Evolutionary conservation across 2,329 filamentous ascomycete species (phyloP).

Genomic region (Xylariaceae sp.): DNA sequence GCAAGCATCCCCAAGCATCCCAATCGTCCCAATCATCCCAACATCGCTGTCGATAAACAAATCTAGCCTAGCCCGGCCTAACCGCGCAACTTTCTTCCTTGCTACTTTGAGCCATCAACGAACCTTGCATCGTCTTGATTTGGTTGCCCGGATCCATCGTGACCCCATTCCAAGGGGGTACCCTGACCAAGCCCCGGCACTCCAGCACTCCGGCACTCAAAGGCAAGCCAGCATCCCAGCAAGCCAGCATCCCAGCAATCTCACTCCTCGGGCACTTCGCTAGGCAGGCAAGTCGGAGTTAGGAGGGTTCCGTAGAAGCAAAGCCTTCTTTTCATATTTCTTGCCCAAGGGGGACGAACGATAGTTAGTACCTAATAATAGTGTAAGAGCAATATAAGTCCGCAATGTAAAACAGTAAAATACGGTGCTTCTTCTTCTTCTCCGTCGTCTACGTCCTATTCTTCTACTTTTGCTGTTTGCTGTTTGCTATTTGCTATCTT

Average conservation of each 20-base stretch:
- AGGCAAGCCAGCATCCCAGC: not conserved
- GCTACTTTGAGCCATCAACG: not conserved
- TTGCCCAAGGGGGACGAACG: not conserved
- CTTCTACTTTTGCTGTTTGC: too few relatives aligned
- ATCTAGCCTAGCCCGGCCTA: not conserved
- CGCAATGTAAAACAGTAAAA: too few relatives aligned
- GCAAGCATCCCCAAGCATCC: too few relatives aligned
- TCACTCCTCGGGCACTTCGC: not conserved
- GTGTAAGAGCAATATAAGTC: too few relatives aligned
- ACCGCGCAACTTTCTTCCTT: not conserved
- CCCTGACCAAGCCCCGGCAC: not conserved
- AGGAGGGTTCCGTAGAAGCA: conserved; percentile 4
- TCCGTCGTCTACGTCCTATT: too few relatives aligned
- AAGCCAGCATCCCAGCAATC: not conserved
- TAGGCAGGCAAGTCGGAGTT: not conserved
- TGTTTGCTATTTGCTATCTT: not conserved
- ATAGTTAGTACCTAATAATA: too few relatives aligned
- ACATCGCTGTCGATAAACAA: not conserved
- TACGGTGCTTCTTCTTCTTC: too few relatives aligned
- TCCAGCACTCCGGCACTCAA: too few relatives aligned
- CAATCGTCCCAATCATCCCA: not conserved
- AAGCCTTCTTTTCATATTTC: not conserved
- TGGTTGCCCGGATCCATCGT: not conserved
- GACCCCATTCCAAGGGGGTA: not conserved
- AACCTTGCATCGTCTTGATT: not conserved